Conservation (phyloP, 2,329 filamentous ascomycete genomes). For the Phyllosticta ampelicida region DNA sequence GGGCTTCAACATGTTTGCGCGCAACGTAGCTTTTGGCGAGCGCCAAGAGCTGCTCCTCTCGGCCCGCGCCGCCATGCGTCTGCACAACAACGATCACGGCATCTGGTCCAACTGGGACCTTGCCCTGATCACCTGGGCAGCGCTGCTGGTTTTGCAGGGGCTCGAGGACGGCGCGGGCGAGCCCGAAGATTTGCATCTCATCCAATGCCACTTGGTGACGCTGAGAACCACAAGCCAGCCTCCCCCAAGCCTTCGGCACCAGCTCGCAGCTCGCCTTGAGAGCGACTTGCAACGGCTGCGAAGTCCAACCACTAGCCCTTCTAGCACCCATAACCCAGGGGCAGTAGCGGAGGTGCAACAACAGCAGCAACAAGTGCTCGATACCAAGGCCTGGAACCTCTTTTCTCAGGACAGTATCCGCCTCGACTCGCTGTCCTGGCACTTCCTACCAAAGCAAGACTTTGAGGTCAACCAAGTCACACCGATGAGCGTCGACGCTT, state of each 20-base stretch:
- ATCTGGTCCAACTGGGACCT: conserved; percentile 38
- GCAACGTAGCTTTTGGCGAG: conserved; percentile 29
- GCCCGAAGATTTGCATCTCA: conserved; percentile 11
- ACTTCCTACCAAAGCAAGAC: conserved; percentile 5
- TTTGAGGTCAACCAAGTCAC: background rate
- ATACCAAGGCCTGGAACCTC: conserved; percentile 12
- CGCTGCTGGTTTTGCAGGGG: conserved; percentile 34
- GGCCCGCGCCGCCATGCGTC: conserved; percentile 30
- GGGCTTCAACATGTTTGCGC: conserved; percentile 31
- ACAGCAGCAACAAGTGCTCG: conserved; percentile 1
- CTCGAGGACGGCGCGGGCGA: conserved; percentile 32
- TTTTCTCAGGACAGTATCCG: conserved; percentile 13
- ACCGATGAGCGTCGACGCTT: background rate
- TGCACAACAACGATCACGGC: conserved; percentile 31
- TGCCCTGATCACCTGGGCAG: conserved; percentile 36
- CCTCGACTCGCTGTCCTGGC: conserved; percentile 8
- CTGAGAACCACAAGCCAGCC: conserved; percentile 12
- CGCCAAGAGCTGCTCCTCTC: conserved; percentile 34
- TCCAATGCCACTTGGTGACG: conserved; percentile 12
- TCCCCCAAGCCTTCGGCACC: conserved; percentile 13
- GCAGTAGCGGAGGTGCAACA: background rate
- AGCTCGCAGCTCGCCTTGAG: conserved; percentile 12
- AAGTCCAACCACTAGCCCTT: conserved; percentile 8
- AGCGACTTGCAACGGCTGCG: conserved; percentile 11
- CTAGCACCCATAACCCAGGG: background rate